A percentile compares a stretch with the other conserved stretches of the same genome.
Evolutionary conservation across 345 rosid species (phyloP).

Genomic region (Gossypium ekmanianum): DNA sequence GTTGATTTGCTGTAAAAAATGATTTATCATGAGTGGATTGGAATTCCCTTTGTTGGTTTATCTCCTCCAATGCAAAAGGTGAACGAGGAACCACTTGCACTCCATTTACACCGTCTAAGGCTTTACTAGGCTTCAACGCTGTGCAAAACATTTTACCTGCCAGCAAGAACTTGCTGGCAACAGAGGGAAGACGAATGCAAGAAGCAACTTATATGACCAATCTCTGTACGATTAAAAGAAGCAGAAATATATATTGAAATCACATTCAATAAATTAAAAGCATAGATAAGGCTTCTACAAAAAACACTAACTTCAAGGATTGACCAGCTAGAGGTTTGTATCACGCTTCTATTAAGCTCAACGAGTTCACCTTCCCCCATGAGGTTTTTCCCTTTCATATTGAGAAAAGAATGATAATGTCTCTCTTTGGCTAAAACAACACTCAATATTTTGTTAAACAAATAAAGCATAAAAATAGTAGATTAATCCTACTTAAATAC

Average conservation of each 20-base stretch:
- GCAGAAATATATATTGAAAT: not conserved
- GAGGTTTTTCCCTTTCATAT: no score
- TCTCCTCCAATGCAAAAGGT: constrained; percentile 52
- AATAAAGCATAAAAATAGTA: no score
- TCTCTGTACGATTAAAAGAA: constrained; percentile 17
- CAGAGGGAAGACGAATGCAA: constrained; percentile 12
- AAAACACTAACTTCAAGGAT: not conserved
- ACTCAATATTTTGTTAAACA: no score
- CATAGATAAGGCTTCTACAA: not conserved
- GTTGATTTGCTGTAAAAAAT: constrained; percentile 44
- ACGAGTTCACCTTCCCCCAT: not conserved
- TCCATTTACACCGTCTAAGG: constrained; percentile 74
- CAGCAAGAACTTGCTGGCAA: constrained; percentile 31
- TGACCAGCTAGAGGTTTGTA: not conserved
- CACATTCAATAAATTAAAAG: not conserved
- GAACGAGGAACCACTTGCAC: constrained; percentile 67
- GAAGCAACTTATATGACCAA: constrained; percentile 19
- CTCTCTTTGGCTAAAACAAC: no score
- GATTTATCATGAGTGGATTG: constrained; percentile 37
- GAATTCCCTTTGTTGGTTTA: constrained; percentile 43
- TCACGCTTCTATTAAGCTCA: not conserved
- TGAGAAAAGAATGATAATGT: no score
- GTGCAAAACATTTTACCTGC: constrained; percentile 22
- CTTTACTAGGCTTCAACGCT: constrained; percentile 39
- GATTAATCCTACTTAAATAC: not conserved